Evolutionary conservation across 345 rosid species (phyloP).

Genomic region (Punica granatum): DNA sequence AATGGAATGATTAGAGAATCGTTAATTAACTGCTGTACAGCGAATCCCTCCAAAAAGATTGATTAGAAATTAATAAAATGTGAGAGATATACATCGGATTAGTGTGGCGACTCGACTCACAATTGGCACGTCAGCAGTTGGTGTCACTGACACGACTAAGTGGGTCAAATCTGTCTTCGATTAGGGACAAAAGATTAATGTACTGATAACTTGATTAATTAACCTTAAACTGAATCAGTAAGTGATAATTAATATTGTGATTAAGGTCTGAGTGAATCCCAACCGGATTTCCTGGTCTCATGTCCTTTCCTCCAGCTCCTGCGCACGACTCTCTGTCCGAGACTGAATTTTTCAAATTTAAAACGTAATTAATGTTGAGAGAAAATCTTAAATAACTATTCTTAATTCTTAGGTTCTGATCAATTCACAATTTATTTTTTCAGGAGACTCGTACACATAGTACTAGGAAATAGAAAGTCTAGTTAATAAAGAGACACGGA

Average conservation of each 20-base stretch:
- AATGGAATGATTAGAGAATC: not conserved
- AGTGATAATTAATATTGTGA: no score
- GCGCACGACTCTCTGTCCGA: not conserved
- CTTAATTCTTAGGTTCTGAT: no score
- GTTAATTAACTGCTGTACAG: not conserved
- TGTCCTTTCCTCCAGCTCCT: not conserved
- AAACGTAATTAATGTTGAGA: no score
- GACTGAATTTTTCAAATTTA: not conserved
- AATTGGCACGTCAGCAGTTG: not conserved
- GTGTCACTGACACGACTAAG: not conserved
- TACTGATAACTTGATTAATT: not conserved
- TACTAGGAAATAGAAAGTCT: no score
- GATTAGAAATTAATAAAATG: not conserved
- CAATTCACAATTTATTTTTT: no score
- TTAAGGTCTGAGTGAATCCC: not conserved
- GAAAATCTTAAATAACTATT: no score
- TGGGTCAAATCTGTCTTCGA: not conserved
- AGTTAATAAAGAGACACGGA: no score
- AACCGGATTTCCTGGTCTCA: not conserved
- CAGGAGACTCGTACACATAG: no score
- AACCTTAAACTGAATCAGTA: not conserved
- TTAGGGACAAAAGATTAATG: not conserved
- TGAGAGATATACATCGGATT: not conserved
- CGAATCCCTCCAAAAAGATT: not conserved
- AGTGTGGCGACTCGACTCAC: not conserved